Base-by-base conservation (phyloP, 805 yeast species). In the Lipomyces yamanashiensis region DNA sequence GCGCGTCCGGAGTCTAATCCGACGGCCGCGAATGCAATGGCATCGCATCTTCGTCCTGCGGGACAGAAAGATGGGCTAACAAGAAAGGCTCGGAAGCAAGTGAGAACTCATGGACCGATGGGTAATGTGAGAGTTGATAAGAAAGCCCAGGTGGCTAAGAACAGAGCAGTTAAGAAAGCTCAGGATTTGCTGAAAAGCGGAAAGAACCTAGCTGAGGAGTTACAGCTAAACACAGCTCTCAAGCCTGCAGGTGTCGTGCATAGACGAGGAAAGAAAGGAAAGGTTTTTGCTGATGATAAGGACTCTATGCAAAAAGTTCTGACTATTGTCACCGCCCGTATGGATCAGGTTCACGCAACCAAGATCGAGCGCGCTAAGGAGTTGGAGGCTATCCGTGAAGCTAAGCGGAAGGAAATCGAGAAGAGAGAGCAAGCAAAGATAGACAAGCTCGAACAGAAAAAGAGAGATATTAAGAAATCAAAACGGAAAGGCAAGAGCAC, bases 351-450 rank as follows among this genome's bases (percentile, higher is more conserved):
- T 65, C 82, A 86, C 68, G 98, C 93, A 66, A 88, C 96, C 70
- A 95, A 92, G 76, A 80, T 95, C 61, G 99, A 93, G 74, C 90
- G 90, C 73, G 87, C 96, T 0, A 85, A 90, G 73, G 87, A 96
- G 76, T 80, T 95, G 54, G 98, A 93, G 76, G 96, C 90, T 70
- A 84, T 93, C 63, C 83, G 99, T 73, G 97, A 91, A 50, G 79
- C 91, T 68, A 90, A 89, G 79, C 85, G 90, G 72, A 82, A 87
- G 76, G 98, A 95, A 75, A 84, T 93, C 67, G 98, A 93, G 74
- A 80, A 88, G 74, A 88, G 87, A 73, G 97, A 93, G 71, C 82
- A 83, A 59, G 85, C 79, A 40, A 90, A 91, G 78, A 78, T 81
- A 64, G 82, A 80, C 60, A 87, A 87, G 74, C 76, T 92, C 49